Conservation (phyloP, 768 basidiomycete species). For the Pholiota microspora region DNA sequence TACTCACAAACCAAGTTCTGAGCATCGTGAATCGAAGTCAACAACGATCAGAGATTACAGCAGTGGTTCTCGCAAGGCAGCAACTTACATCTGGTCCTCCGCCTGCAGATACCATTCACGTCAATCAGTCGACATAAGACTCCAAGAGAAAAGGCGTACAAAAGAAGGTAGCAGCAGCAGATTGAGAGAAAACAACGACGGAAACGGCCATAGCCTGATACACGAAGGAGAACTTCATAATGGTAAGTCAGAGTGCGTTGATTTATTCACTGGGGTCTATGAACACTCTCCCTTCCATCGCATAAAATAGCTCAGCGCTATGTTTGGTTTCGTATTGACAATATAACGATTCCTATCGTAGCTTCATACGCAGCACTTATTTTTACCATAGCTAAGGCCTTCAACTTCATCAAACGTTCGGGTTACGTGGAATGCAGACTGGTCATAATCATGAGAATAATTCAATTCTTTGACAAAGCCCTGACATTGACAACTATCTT, state of each 20-base stretch:
- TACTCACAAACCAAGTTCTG: neutral
- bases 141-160: neutral
- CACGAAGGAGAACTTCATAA: neutral
- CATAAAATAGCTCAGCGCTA: neutral
- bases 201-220: neutral
- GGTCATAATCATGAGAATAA: too few relatives aligned
- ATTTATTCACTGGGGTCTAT: neutral
- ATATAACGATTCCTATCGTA: neutral
- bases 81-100: slow-evolving; percentile 6
- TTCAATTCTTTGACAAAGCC: too few relatives aligned
- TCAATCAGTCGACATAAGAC: neutral
- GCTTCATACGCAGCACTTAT: neutral
- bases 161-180: slow-evolving; percentile 2
- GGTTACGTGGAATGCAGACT: neutral
- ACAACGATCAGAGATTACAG: too few relatives aligned
- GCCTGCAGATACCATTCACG: neutral
- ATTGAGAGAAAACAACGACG: neutral
- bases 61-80: too few relatives aligned
- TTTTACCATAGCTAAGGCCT: neutral
- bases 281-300: too few relatives aligned
- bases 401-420: neutral
- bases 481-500: too few relatives aligned
- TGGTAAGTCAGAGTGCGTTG: neutral
- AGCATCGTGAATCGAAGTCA: neutral
- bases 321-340: neutral